Percentiles rank a stretch among this genome's conserved stretches.
Conservation (phyloP, 2,329 filamentous ascomycete genomes). For the Microsporum audouinii region DNA sequence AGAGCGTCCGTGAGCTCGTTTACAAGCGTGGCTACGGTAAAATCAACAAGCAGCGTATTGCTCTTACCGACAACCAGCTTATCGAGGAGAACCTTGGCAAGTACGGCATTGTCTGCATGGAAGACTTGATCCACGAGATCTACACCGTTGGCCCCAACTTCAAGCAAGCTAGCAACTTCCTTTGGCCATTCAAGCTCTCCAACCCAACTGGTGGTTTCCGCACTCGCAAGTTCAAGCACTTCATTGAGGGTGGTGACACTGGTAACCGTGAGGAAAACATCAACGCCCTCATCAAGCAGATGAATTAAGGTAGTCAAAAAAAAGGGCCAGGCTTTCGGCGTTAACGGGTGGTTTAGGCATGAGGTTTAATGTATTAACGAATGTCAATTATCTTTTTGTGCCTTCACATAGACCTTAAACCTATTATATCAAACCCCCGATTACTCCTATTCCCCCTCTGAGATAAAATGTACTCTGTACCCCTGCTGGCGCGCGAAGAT, state of each 20-base stretch:
- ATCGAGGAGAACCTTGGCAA: slow-evolving; percentile 95
- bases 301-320: slow-evolving; percentile 60
- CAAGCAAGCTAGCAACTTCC: slow-evolving; percentile 98
- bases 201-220: slow-evolving; percentile 97
- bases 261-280: slow-evolving; percentile 98
- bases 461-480: not conserved
- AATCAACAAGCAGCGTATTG: slow-evolving; percentile 93
- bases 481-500: too few relatives aligned
- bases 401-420: not conserved
- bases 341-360: slow-evolving; percentile 6
- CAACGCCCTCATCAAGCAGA: slow-evolving; percentile 90
- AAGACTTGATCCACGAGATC: slow-evolving; percentile 99
- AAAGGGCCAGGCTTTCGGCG: not conserved
- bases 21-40: slow-evolving; percentile 99
- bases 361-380: slow-evolving; percentile 8
- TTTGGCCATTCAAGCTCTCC: slow-evolving; percentile 99
- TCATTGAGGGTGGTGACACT: slow-evolving; percentile 94
- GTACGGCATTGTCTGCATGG: slow-evolving; percentile 98
- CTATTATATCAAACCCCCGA: slow-evolving; percentile 4
- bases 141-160: slow-evolving; percentile 98
- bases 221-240: slow-evolving; percentile 96
- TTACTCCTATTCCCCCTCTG: not conserved
- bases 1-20: slow-evolving; percentile 96
- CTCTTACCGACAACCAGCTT: slow-evolving; percentile 94
- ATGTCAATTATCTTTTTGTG: not conserved